Evolutionary conservation across 345 rosid genomes (phyloP), one percentile per base, ranked within the genome.

Genomic region (Lepidium aucheri): DNA sequence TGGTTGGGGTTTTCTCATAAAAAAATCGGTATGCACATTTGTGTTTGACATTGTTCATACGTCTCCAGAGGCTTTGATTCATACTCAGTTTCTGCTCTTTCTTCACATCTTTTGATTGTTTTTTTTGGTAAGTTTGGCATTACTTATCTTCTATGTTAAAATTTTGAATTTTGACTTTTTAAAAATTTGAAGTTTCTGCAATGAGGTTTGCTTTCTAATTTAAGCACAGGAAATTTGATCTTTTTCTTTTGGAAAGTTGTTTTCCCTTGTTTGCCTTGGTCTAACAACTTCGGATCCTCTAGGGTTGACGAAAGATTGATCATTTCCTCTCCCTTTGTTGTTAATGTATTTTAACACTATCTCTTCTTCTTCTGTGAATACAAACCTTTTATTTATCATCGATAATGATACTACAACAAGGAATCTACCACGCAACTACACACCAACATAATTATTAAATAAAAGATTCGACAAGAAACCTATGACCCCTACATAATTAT

Each of bases 251-350:
- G 65, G 32, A 22, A 4, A 24, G 34, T 30, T 9, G n/a, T 6
- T 63, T 10, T 42, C 41, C 14, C 22, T 9, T 33, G 26, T 56
- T 72, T 50, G 30, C 28, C n/a, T n/a, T n/a, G n/a, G 52, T 46
- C 67, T 59, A 35, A 60, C 52, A 57, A 41, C 62, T 74, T 50
- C 55, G 46, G 32, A 33, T 46, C 9, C 43, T 43, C 18, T 62
- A 24, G 53, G 44, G 53, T 59, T 40, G 70, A 8, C 46, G 28
- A 65, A 57, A 46, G 36, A 10, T 63, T 57, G 58, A 63, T 68
- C 28, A 46, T 74, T 24, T 56, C 24, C 16, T 40, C 47, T 53
- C 6, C 8, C 20, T 12, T 38, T 33, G n/a, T 47, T 16, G 10
- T 20, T 20, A 30, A 20, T 20, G 22, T 63, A 16, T 41, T 32